Base-by-base conservation (phyloP, 2,329 filamentous ascomycete species). In the Colletotrichum navitas region DNA sequence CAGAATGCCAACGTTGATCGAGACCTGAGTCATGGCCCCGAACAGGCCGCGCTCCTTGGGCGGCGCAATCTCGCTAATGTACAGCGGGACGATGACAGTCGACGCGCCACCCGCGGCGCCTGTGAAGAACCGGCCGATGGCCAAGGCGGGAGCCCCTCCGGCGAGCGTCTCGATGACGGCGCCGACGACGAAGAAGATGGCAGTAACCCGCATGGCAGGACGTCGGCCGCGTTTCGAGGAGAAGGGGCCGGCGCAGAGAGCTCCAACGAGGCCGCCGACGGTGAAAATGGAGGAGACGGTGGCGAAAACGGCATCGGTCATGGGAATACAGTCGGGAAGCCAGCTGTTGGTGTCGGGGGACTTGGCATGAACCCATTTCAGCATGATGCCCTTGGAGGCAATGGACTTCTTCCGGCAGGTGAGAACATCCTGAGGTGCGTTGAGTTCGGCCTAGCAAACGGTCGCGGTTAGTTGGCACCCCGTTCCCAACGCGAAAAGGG, bases 381-480 rank as follows among this genome's bases (percentile, higher is more conserved):
- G 75, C 66, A 80, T 66, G 56, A 62, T 68, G 14, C 59, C 75
- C 39, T 68, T 68, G 66, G 65, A 75, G 49, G 81, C 80, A 62
- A 83, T 81, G 60, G 83, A 80, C 74, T 83, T 82, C 74, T 90
- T 90, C 76, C 90, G 90, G 84, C 96, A 98, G 68, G 93, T 97
- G 77, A 99, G 92, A 77, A 97, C 94, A 85, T 95, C 92, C 87
- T 98, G 92, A 11, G 96, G 96, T 11, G 95, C 94, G 81, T 99
- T 99, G 74, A 99, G 89, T 81, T 98, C 96, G 76, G 94, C 93
- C 95, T 95, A 77, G 24, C 41, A 14, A 29, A 59, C 39, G 51
- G 29, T 39, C 18, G 51, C 18, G 32, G 55, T 36, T 43, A 56
- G 67, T 63, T 51, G 66, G 64, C 49, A 34, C 16, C 32, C 32